Percentiles rank a stretch among this genome's conserved stretches.
These are phyloP conservation scores for Fusarium lateritium DNA, from an alignment of 2,329 filamentous ascomycete genomes.

Conservation along the genomic window DNA sequence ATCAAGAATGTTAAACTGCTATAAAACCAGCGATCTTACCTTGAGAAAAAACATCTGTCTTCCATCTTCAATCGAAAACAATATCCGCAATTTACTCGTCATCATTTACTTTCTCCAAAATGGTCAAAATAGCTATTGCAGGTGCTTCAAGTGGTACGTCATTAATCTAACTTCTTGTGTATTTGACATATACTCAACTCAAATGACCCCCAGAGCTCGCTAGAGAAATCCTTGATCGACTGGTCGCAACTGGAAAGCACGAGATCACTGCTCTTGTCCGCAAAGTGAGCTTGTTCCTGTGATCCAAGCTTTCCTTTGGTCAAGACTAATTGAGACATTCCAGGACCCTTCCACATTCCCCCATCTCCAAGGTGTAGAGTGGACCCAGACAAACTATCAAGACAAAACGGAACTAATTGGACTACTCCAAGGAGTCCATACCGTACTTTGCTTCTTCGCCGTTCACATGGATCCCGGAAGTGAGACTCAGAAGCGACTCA, in stretches of 20 bases:
- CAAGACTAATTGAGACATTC: rapidly evolving
- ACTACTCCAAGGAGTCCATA: neutral
- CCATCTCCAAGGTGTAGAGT: neutral
- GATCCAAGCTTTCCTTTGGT: too few relatives aligned
- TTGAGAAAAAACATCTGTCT: neutral
- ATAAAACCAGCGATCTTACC: too few relatives aligned
- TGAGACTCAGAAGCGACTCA: slow-evolving; percentile 18
- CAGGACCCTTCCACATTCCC: neutral
- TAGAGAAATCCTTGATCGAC: slow-evolving; percentile 10
- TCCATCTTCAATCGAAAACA: too few relatives aligned
- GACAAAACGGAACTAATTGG: neutral
- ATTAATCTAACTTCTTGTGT: too few relatives aligned
- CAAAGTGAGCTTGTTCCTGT: neutral
- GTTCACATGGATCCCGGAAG: neutral
- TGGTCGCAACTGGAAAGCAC: slow-evolving; percentile 9
- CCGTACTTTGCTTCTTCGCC: slow-evolving; percentile 10
- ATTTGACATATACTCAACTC: too few relatives aligned
- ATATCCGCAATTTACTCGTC: neutral
- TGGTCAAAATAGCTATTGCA: slow-evolving; percentile 19
- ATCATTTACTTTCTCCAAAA: neutral
- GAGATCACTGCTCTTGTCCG: neutral
- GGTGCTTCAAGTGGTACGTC: slow-evolving; percentile 9
- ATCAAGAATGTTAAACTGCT: too few relatives aligned
- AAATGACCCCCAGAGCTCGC: neutral
- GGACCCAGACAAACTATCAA: neutral